Evolutionary conservation across 345 rosid species (phyloP).

Genomic region (Gossypium australe): DNA sequence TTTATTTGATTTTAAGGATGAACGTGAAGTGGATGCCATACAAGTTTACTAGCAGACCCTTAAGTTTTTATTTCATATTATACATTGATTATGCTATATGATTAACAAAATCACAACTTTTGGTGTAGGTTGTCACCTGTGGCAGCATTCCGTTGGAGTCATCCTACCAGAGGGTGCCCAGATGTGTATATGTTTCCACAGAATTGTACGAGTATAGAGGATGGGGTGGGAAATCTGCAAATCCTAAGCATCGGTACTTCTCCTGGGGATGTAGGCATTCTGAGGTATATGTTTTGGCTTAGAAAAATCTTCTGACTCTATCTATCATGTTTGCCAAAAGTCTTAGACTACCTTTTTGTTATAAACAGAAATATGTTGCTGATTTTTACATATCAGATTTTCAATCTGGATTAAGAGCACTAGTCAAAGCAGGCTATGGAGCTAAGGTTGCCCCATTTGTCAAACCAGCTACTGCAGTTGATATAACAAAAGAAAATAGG

Average conservation of each 20-base stretch:
- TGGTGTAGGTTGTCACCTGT: constrained; percentile 83
- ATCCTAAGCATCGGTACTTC: constrained; percentile 66
- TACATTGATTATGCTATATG: too few species aligned
- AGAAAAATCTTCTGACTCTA: not conserved
- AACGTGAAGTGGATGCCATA: too few species aligned
- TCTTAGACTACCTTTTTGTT: not conserved
- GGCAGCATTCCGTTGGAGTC: constrained; percentile 90
- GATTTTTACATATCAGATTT: constrained; percentile 94
- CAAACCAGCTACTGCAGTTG: constrained; percentile 57
- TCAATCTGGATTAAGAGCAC: constrained; percentile 84
- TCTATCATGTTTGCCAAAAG: not conserved
- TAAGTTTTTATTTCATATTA: too few species aligned
- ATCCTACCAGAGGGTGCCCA: constrained; percentile 70
- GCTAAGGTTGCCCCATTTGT: constrained; percentile 85
- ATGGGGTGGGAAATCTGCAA: constrained; percentile 66
- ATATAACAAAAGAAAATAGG: constrained; percentile 49
- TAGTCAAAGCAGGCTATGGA: constrained; percentile 90
- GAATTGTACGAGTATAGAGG: constrained; percentile 79
- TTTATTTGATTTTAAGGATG: too few species aligned
- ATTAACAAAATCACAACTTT: not conserved
- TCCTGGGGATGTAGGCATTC: constrained; percentile 87
- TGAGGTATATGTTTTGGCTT: constrained; percentile 44
- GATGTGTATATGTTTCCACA: constrained; percentile 80
- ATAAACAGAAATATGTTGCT: constrained; percentile 73
- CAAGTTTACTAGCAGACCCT: too few species aligned